phyloP scores from a whole-genome alignment of 192 early-diverging fungal species.

The Linnemannia zychae region DNA sequence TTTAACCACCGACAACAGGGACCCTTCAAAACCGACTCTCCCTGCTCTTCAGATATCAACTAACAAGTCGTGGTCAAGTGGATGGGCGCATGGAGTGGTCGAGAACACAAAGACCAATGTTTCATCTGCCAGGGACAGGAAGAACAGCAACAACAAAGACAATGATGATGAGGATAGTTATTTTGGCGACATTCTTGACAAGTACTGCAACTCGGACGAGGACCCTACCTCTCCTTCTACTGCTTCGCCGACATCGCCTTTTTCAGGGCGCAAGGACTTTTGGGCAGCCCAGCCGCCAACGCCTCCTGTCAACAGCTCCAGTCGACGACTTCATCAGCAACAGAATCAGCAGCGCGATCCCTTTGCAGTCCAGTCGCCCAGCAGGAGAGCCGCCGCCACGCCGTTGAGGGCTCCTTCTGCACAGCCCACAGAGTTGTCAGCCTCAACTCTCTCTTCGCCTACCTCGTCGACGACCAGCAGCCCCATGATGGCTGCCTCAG shows the following conservation, averaged over 20 bases:
- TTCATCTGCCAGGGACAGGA: neutral
- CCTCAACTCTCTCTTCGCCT: neutral
- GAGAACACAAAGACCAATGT: neutral
- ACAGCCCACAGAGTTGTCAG: slow-evolving; percentile 6
- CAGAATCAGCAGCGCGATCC: slow-evolving; percentile 3
- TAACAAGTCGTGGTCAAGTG: slow-evolving; percentile 1
- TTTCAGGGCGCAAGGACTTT: slow-evolving; percentile 23
- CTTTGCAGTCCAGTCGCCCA: neutral
- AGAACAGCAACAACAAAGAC: neutral
- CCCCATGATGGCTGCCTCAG: slow-evolving; percentile 41
- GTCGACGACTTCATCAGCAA: neutral
- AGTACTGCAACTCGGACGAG: slow-evolving; percentile 43
- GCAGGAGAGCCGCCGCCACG: slow-evolving; percentile 7
- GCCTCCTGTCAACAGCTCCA: slow-evolving; percentile 25
- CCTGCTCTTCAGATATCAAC: slow-evolving; percentile 6
- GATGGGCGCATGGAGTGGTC: neutral
- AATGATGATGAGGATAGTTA: slow-evolving; percentile 28
- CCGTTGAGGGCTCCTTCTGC: slow-evolving; percentile 3
- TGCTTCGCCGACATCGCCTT: slow-evolving; percentile 42
- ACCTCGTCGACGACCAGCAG: slow-evolving; percentile 7
- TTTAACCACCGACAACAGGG: neutral
- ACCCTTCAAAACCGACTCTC: neutral
- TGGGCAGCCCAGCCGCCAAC: slow-evolving; percentile 40
- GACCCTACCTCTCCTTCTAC: slow-evolving; percentile 42
- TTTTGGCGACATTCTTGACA: slow-evolving; percentile 42